Evolutionary conservation across 768 basidiomycete species (phyloP).

Genomic region (Boletus patriciae): DNA sequence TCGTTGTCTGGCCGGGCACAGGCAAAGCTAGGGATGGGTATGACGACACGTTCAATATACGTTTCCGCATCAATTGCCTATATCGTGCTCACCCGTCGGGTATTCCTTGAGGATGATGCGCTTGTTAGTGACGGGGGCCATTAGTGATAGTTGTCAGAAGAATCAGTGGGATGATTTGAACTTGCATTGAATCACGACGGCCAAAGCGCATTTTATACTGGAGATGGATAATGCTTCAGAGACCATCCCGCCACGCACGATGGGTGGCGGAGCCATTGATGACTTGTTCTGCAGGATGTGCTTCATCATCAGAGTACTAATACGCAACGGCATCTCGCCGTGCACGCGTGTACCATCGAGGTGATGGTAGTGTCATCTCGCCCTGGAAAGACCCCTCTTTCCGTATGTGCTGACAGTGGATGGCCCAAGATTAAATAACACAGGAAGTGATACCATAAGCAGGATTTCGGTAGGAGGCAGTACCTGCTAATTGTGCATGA

Average conservation of each 20-base stretch:
- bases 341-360: background rate
- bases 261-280: background rate
- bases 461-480: background rate
- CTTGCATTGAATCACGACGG: background rate
- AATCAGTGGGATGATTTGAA: too few species aligned
- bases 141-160: background rate
- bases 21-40: background rate
- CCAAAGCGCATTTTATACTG: background rate
- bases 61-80: background rate
- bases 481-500: too few species aligned
- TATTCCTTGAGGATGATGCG: conserved; percentile 39
- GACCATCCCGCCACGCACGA: background rate
- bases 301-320: too few species aligned
- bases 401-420: background rate
- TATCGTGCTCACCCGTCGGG: background rate
- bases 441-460: background rate
- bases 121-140: conserved; percentile 30
- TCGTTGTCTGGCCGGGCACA: conserved; percentile 43
- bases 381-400: background rate
- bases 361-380: too few species aligned
- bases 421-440: background rate
- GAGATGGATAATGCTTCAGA: background rate
- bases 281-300: background rate
- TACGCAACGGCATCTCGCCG: background rate
- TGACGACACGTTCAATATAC: too few species aligned